These are phyloP conservation scores for Kentomonas sorsogonicus DNA, from an alignment of 208 protist species.

Conservation along the genomic window DNA sequence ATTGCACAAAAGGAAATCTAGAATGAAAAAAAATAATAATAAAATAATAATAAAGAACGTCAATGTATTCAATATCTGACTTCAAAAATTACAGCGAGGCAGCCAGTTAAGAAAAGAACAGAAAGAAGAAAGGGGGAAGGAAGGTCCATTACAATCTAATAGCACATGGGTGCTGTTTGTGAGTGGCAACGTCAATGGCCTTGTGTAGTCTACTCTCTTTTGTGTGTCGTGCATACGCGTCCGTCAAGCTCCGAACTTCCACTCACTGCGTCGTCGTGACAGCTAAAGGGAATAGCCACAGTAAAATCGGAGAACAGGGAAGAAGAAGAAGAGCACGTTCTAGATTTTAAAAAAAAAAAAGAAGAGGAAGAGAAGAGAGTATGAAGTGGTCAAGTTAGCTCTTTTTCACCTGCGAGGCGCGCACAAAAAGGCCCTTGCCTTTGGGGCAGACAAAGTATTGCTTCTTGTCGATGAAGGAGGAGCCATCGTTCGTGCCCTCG, in stretches of 20 bases:
- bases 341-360: conserved; percentile 11
- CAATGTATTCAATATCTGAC: background rate
- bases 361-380: conserved; percentile 13
- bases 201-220: too few relatives aligned
- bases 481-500: conserved; percentile 86
- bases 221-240: too few relatives aligned
- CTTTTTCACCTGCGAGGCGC: conserved; percentile 77
- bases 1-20: conserved; percentile 9
- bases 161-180: too few relatives aligned
- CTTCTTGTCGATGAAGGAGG: conserved; percentile 88
- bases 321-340: conserved; percentile 7
- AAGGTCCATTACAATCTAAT: background rate
- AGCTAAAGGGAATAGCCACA: conserved; percentile 2
- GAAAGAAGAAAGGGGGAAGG: conserved; percentile 10
- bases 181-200: too few relatives aligned
- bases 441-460: conserved; percentile 88
- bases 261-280: background rate
- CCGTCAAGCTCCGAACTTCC: too few relatives aligned
- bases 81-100: too few relatives aligned
- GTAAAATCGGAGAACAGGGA: conserved; percentile 2
- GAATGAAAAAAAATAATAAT: conserved; percentile 16
- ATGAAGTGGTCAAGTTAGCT: background rate
- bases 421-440: conserved; percentile 87
- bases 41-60: conserved; percentile 6
- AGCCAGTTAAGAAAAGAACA: too few relatives aligned